These are phyloP conservation scores for Tylopilus vinaceipallidus DNA, from an alignment of 768 basidiomycete species.

Conservation along the genomic window DNA sequence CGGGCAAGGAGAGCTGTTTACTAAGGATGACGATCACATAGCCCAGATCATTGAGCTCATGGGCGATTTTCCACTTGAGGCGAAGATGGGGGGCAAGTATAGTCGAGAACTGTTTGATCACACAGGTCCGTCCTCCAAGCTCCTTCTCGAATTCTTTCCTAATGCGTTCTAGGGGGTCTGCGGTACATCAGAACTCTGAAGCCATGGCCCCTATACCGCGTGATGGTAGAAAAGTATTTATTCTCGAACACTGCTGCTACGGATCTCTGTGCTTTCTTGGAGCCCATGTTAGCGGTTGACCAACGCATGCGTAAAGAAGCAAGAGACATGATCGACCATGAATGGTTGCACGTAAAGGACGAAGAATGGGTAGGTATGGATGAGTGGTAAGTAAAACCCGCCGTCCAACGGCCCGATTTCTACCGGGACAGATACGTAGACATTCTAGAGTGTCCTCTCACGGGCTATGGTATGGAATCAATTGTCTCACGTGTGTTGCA, in stretches of 20 bases:
- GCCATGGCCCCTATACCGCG: slow-evolving; percentile 77
- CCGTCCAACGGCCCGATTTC: background rate
- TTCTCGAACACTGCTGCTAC: slow-evolving; percentile 58
- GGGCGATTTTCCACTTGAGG: slow-evolving; percentile 69
- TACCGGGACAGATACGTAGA: slow-evolving; percentile 10
- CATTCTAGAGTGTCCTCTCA: slow-evolving; percentile 5
- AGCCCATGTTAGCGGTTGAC: slow-evolving; percentile 74
- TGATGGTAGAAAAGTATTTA: slow-evolving; percentile 89
- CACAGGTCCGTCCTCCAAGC: slow-evolving; percentile 42
- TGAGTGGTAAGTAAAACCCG: slow-evolving; percentile 28
- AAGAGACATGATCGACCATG: slow-evolving; percentile 68
- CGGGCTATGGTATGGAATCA: background rate
- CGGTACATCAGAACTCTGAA: slow-evolving; percentile 75
- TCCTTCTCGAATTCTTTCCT: background rate
- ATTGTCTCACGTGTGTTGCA: slow-evolving; percentile 9
- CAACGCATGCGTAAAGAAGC: slow-evolving; percentile 68
- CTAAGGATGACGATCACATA: slow-evolving; percentile 94
- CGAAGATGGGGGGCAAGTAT: slow-evolving; percentile 83
- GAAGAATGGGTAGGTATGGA: slow-evolving; percentile 27
- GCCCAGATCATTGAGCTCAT: slow-evolving; percentile 92
- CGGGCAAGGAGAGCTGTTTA: slow-evolving; percentile 75
- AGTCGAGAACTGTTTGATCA: slow-evolving; percentile 83
- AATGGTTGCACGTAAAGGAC: slow-evolving; percentile 59
- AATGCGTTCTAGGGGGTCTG: slow-evolving; percentile 47
- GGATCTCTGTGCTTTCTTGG: slow-evolving; percentile 62